Percentiles rank a stretch among this genome's conserved stretches.
Evolutionary conservation across 2,329 filamentous ascomycete genomes (phyloP).

Genomic region (Pseudogymnoascus sp.): DNA sequence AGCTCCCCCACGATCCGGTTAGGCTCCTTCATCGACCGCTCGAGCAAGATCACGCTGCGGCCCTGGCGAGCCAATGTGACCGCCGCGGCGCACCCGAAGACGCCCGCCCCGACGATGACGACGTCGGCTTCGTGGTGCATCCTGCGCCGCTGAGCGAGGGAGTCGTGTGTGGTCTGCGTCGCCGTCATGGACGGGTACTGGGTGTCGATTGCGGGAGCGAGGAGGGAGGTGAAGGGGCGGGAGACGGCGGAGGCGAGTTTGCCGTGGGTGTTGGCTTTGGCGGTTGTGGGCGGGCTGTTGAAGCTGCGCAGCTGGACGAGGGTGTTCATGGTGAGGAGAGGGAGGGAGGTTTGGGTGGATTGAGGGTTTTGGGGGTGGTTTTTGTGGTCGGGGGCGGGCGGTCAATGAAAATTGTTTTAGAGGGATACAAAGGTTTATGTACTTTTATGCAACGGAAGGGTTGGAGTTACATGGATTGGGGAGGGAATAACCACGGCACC

Average conservation of each 20-base stretch:
- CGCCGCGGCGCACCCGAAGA: conserved; percentile 82
- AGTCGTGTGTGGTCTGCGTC: neutral
- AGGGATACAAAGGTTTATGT: too few species aligned
- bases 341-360: neutral
- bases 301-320: neutral
- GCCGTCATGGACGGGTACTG: neutral
- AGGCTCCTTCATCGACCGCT: conserved; percentile 83
- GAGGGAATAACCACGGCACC: neutral
- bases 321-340: neutral
- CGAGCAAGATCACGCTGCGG: conserved; percentile 81
- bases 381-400: too few species aligned
- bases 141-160: conserved; percentile 38
- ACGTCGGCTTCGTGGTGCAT: conserved; percentile 65
- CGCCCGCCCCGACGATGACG: conserved; percentile 83
- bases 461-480: too few species aligned
- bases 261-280: neutral
- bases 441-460: too few species aligned
- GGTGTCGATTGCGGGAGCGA: neutral
- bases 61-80: conserved; percentile 81
- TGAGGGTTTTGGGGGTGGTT: neutral
- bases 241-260: neutral
- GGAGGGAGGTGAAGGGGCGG: neutral
- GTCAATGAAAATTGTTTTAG: too few species aligned
- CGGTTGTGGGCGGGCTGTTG: neutral
- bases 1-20: conserved; percentile 95